Evolutionary conservation across 495 filamentous ascomycete species (phyloP).

Genomic region (Chaetomidium leptoderma): DNA sequence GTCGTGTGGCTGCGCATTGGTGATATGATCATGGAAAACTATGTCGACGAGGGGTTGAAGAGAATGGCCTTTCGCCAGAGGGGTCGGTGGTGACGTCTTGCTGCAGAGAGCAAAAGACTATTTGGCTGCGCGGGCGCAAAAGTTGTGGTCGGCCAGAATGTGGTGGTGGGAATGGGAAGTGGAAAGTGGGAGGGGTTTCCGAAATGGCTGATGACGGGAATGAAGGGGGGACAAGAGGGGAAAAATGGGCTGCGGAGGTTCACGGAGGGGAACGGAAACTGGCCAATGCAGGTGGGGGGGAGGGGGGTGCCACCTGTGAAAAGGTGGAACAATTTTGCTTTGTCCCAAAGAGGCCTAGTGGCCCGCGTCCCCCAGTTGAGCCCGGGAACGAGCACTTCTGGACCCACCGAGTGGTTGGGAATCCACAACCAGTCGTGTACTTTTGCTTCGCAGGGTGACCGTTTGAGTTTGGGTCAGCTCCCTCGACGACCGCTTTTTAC

Average conservation of each 20-base stretch:
- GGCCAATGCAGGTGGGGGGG: slow-evolving; percentile 28
- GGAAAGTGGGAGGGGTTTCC: slow-evolving; percentile 34
- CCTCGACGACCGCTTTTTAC: not conserved
- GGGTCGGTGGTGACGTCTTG: slow-evolving; percentile 23
- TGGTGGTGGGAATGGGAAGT: slow-evolving; percentile 19
- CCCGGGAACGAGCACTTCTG: slow-evolving; percentile 16
- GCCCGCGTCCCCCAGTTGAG: slow-evolving; percentile 16
- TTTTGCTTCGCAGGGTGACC: not conserved
- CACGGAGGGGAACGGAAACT: slow-evolving; percentile 21
- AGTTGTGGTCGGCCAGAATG: slow-evolving; percentile 9
- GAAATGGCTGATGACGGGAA: slow-evolving; percentile 26
- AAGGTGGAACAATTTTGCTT: slow-evolving; percentile 28
- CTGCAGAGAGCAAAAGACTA: slow-evolving; percentile 26
- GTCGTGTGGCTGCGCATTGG: slow-evolving; percentile 54
- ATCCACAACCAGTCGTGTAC: slow-evolving; percentile 11
- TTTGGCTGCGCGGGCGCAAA: slow-evolving; percentile 2
- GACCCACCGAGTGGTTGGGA: slow-evolving; percentile 24
- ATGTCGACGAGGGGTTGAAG: slow-evolving; percentile 20
- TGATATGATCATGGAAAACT: slow-evolving; percentile 52
- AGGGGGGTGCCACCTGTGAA: slow-evolving; percentile 23
- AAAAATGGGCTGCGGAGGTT: slow-evolving; percentile 32
- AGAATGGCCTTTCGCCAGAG: slow-evolving; percentile 29
- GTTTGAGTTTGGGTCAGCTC: slow-evolving; percentile 5
- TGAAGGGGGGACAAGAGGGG: slow-evolving; percentile 30
- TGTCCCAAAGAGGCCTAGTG: slow-evolving; percentile 23